phyloP scores from a whole-genome alignment of 2,329 filamentous ascomycete genomes.

The Lecanicillium sp. region DNA sequence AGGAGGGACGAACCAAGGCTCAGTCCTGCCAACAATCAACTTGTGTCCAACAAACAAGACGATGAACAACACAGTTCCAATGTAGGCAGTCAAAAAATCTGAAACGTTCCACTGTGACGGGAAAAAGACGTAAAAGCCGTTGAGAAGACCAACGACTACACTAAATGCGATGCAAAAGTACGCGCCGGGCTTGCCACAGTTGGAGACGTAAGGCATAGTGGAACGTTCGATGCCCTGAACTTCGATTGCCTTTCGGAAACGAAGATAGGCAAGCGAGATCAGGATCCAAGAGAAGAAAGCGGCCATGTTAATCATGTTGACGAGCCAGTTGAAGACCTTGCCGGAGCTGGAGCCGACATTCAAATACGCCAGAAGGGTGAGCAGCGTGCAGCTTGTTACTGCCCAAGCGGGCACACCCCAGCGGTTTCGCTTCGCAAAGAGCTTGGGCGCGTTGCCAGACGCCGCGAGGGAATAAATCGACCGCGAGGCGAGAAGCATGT shows the following conservation, averaged over 20 bases:
- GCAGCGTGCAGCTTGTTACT: constrained; percentile 15
- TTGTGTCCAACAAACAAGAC: constrained; percentile 3
- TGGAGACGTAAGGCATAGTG: constrained; percentile 5
- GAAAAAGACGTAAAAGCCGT: constrained; percentile 41
- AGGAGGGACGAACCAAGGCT: neutral
- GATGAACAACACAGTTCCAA: constrained; percentile 10
- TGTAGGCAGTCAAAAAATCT: constrained; percentile 12
- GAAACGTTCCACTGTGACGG: constrained; percentile 11
- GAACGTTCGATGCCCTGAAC: constrained; percentile 4
- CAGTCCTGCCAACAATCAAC: neutral
- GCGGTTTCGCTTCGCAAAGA: constrained; percentile 18
- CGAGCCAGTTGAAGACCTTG: constrained; percentile 51
- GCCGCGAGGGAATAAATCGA: constrained; percentile 37
- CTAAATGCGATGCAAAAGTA: constrained; percentile 7
- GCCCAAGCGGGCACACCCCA: constrained; percentile 17
- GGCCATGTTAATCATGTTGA: constrained; percentile 25
- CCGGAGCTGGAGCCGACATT: constrained; percentile 48
- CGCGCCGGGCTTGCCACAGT: constrained; percentile 4
- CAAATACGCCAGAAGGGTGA: constrained; percentile 53
- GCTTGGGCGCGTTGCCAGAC: constrained; percentile 27
- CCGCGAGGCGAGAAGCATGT: constrained; percentile 37
- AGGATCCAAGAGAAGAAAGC: constrained; percentile 12
- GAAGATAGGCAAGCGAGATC: constrained; percentile 9
- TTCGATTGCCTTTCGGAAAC: constrained; percentile 10
- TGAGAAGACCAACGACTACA: constrained; percentile 41